Base-by-base conservation (phyloP, 177 flowering plant species). In the Vitis hybrid region DNA sequence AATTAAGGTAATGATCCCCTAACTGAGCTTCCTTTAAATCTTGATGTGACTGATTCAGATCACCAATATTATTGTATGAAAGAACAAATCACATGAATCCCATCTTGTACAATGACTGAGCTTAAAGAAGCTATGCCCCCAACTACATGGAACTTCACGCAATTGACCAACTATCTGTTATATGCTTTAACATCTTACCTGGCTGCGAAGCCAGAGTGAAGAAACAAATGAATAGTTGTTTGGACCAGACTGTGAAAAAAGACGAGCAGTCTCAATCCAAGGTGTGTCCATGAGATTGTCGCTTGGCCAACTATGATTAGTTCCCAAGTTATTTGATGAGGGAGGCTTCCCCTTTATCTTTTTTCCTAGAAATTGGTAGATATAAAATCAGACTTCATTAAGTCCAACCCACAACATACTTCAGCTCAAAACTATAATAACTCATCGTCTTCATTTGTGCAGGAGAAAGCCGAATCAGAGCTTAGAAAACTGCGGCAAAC, bases 381-480 rank as follows among this genome's bases (percentile, higher is more conserved):
- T 24, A 24, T 24, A 24, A 24, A 24, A 24, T 24, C 24, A 1
- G 24, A 24, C 24, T 24, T 24, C 24, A 24, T 24, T 17, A 5
- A 2, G 46, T 64, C 30, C 27, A 17, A 2, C n/a, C 18, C 50
- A 61, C 12, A 61, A 2, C n/a, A 7, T 24, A 60, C 15, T 4
- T 11, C 4, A 8, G 32, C 35, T n/a, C 48, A 30, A 52, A 52
- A 52, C 18, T 11, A 8, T 65, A 6, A 35, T 4, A 0, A 14
- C 30, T 66, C 7, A 35, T 2, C 12, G 13, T 27, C 18, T 68
- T 60, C 30, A 50, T 56, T 68, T 56, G 9, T 59, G 71, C 82
- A 88, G 91, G 90, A 83, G 62, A 88, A 81, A 73, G 87, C 82
- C 74, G 88, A 74, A 75, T 63, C 74, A 51, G 85, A 83, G 52